phyloP scores from a whole-genome alignment of 495 filamentous ascomycete species.

The Penicillium simplicissimum region DNA sequence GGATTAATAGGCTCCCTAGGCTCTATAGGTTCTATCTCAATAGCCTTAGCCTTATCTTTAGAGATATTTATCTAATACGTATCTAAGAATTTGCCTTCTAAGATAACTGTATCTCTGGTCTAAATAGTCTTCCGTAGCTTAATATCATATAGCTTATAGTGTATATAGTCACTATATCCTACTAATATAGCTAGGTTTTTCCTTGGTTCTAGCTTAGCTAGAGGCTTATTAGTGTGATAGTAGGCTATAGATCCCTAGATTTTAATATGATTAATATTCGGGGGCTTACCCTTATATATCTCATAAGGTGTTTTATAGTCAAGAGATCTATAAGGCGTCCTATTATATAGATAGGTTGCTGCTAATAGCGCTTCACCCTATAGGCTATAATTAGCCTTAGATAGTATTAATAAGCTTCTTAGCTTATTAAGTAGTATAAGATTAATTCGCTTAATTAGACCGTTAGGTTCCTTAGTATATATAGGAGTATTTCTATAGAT shows the following conservation, averaged over 20 bases:
- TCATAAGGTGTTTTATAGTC: not conserved
- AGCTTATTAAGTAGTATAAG: not conserved
- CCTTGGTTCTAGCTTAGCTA: not conserved
- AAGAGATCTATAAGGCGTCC: not conserved
- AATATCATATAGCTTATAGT: too few species aligned
- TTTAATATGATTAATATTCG: not conserved
- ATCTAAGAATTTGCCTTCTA: not conserved
- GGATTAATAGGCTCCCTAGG: too few species aligned
- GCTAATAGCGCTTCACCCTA: not conserved
- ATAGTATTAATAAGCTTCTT: not conserved
- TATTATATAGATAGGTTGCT: not conserved
- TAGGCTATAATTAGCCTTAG: not conserved
- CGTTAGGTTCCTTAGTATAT: not conserved
- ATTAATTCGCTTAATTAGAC: not conserved
- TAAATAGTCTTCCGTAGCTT: too few species aligned
- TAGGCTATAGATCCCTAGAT: not conserved
- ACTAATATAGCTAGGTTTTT: conserved; percentile 2
- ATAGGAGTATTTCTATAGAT: not conserved
- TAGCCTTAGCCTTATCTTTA: too few species aligned
- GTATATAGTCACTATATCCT: not conserved
- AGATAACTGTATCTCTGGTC: too few species aligned
- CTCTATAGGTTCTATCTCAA: too few species aligned
- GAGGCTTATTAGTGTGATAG: not conserved
- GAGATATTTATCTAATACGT: not conserved
- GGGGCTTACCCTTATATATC: not conserved